phyloP scores from a whole-genome alignment of 768 basidiomycete species.

The Pleurotus salmoneostramineus region DNA sequence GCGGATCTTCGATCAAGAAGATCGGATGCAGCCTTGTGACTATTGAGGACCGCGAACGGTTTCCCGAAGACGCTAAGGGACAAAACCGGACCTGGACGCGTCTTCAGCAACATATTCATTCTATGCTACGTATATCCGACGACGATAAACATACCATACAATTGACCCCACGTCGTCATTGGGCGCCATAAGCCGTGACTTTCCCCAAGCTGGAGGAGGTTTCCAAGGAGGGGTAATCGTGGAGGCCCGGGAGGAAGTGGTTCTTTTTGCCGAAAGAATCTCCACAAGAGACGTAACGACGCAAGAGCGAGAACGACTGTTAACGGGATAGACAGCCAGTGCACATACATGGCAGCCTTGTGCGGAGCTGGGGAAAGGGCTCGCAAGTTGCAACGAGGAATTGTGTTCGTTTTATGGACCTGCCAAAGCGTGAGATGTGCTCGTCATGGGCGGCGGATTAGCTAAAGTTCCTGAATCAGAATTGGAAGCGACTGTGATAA shows the following conservation, averaged over 20 bases:
- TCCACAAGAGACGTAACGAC: background rate
- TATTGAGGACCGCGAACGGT: background rate
- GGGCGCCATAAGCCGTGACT: background rate
- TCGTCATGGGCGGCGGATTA: no score
- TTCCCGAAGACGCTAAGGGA: background rate
- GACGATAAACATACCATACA: background rate
- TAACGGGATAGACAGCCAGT: no score
- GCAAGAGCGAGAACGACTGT: background rate
- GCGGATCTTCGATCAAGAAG: conserved; percentile 11
- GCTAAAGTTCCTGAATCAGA: no score
- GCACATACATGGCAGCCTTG: no score
- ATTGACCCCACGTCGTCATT: background rate
- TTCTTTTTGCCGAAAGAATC: background rate
- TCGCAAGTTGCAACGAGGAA: no score
- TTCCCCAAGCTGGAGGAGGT: background rate
- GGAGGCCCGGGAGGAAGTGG: background rate
- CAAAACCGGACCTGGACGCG: background rate
- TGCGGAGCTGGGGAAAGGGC: no score
- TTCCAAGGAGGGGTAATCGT: background rate
- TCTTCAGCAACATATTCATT: background rate
- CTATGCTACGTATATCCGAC: no score
- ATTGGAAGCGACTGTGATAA: no score
- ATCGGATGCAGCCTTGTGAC: background rate
- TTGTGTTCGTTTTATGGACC: no score
- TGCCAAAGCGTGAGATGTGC: no score